Evolutionary conservation across 345 rosid species (phyloP).

Genomic region (Anastatica hierochuntica): DNA sequence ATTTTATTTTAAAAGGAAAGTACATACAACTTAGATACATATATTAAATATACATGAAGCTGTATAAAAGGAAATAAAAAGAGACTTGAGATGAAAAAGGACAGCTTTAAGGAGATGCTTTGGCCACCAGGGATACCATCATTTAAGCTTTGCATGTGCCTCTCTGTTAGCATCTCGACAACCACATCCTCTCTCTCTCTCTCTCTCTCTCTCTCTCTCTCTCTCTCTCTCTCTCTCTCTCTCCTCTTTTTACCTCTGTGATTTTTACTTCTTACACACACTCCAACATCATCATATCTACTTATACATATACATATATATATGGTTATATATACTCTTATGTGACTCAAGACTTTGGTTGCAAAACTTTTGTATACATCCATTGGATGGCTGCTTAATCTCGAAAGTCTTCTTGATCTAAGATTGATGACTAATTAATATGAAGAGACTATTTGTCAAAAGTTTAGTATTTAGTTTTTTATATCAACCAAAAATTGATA

Average conservation of each 20-base stretch:
- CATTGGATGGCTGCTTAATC: too few species aligned
- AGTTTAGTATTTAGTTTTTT: too few species aligned
- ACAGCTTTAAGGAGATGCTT: slow-evolving; percentile 32
- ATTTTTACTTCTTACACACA: slow-evolving; percentile 27
- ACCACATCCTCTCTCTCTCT: slow-evolving; percentile 25
- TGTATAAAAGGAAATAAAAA: not conserved
- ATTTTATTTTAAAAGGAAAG: not conserved
- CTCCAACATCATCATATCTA: slow-evolving; percentile 23
- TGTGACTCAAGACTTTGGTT: too few species aligned
- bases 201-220: slow-evolving; percentile 19
- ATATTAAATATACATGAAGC: too few species aligned
- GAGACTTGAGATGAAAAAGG: slow-evolving; percentile 21
- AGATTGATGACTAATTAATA: too few species aligned
- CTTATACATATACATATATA: too few species aligned
- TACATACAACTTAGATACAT: not conserved
- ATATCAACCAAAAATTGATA: too few species aligned
- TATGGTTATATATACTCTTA: too few species aligned
- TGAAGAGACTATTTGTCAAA: too few species aligned
- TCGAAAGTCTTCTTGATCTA: too few species aligned
- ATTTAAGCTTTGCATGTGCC: slow-evolving; percentile 37
- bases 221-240: slow-evolving; percentile 17
- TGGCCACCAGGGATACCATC: slow-evolving; percentile 31
- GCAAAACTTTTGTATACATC: too few species aligned
- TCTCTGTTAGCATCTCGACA: slow-evolving; percentile 33
- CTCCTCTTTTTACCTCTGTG: slow-evolving; percentile 20